Conservation (phyloP, 148 eudicot genomes). For the Talinum fruticosum region DNA sequence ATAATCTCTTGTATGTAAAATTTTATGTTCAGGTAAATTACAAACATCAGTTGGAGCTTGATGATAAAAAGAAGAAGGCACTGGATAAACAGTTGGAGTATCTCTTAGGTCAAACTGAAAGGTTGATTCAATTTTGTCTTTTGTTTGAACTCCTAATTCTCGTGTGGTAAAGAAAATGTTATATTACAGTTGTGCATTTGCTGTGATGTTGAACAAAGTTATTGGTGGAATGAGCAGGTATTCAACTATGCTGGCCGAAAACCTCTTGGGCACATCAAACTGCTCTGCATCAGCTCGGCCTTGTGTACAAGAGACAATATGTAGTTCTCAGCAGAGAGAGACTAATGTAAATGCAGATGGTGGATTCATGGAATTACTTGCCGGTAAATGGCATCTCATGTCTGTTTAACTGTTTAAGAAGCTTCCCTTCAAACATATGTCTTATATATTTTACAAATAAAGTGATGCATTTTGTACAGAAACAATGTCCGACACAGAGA, state of each 20-base stretch:
- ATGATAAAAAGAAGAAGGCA: slow-evolving; percentile 86
- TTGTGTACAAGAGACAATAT: slow-evolving; percentile 25
- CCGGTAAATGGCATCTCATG: slow-evolving; percentile 47
- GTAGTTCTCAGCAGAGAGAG: slow-evolving; percentile 34
- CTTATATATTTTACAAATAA: slow-evolving; percentile 14
- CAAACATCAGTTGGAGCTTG: slow-evolving; percentile 90
- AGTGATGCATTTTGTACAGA: slow-evolving; percentile 39
- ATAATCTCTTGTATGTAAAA: not conserved
- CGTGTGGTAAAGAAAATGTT: slow-evolving; percentile 10
- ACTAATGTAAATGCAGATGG: slow-evolving; percentile 34
- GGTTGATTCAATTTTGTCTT: slow-evolving; percentile 36
- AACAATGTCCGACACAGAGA: slow-evolving; percentile 41
- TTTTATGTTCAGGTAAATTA: slow-evolving; percentile 64
- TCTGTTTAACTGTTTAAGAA: slow-evolving; percentile 13
- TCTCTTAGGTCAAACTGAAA: slow-evolving; percentile 97
- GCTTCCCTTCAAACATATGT: slow-evolving; percentile 11
- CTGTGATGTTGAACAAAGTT: slow-evolving; percentile 20
- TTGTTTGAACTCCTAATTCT: slow-evolving; percentile 11
- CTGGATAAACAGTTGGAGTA: slow-evolving; percentile 96
- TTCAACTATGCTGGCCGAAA: slow-evolving; percentile 97
- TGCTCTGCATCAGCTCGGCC: slow-evolving; percentile 36
- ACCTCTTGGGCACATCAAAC: slow-evolving; percentile 61
- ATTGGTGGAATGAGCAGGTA: slow-evolving; percentile 54
- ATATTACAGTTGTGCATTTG: slow-evolving; percentile 20
- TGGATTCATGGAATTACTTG: slow-evolving; percentile 34